Conservation (phyloP, 306 rosid genomes). For the Cercis canadensis region DNA sequence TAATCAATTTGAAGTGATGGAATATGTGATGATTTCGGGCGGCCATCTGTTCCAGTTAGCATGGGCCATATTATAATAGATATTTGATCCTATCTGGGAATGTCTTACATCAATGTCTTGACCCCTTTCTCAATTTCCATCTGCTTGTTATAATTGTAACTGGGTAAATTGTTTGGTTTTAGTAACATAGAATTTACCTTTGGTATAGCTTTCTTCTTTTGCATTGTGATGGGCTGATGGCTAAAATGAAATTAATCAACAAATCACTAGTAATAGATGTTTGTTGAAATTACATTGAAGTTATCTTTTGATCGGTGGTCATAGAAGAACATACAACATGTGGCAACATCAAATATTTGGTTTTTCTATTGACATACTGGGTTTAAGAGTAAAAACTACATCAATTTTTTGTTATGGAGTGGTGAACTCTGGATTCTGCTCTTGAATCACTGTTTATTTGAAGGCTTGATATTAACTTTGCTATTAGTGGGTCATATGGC, state of each 20-base stretch:
- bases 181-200: conserved; percentile 19
- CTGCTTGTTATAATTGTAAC: background rate
- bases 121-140: background rate
- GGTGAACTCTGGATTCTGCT: conserved; percentile 28
- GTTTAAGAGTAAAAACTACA: conserved; percentile 14
- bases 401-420: conserved; percentile 10
- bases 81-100: background rate
- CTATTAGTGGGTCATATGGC: background rate
- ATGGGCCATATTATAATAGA: conserved; percentile 3
- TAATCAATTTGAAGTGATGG: too few relatives aligned
- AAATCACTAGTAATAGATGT: conserved; percentile 12
- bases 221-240: background rate
- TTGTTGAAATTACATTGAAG: background rate
- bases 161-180: conserved; percentile 27
- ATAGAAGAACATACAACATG: too few relatives aligned
- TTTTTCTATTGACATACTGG: background rate
- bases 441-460: conserved; percentile 2
- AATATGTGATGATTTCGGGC: too few relatives aligned
- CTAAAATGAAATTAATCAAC: background rate
- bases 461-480: conserved; percentile 30
- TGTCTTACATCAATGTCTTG: background rate
- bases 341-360: too few relatives aligned
- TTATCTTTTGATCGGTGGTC: conserved; percentile 5
- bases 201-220: conserved; percentile 18
- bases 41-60: too few relatives aligned